phyloP scores from a whole-genome alignment of 2,329 filamentous ascomycete species.

The Penicillium crustosum region DNA sequence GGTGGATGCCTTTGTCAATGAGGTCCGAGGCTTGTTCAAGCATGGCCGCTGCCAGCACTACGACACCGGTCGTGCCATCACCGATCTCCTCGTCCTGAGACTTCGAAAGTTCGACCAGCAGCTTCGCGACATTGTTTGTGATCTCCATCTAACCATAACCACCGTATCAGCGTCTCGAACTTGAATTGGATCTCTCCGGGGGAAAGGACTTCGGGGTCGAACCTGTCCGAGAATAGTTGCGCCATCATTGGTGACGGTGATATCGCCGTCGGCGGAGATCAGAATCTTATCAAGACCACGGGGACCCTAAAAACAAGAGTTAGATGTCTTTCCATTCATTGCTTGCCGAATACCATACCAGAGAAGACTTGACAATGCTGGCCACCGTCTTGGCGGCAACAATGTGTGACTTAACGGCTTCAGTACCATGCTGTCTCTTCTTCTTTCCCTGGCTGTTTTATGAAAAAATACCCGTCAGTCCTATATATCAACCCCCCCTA shows the following conservation, averaged over 20 bases:
- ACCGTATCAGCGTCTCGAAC: slow-evolving; percentile 16
- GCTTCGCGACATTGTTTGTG: slow-evolving; percentile 95
- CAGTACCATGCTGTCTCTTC: slow-evolving; percentile 93
- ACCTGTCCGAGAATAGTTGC: slow-evolving; percentile 87
- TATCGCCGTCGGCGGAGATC: slow-evolving; percentile 97
- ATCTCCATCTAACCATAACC: slow-evolving; percentile 79
- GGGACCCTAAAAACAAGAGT: slow-evolving; percentile 60
- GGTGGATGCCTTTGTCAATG: slow-evolving; percentile 99
- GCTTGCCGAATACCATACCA: slow-evolving; percentile 52
- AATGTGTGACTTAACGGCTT: slow-evolving; percentile 98
- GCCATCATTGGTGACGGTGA: slow-evolving; percentile 98
- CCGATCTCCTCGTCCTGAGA: slow-evolving; percentile 99
- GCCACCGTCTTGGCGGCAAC: slow-evolving; percentile 93
- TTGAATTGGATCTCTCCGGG: neutral
- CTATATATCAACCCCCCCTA: slow-evolving; percentile 2
- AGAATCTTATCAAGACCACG: slow-evolving; percentile 98
- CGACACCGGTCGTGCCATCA: slow-evolving; percentile 95
- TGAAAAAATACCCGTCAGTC: slow-evolving; percentile 28
- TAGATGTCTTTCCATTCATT: slow-evolving; percentile 6
- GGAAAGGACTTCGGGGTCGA: slow-evolving; percentile 23
- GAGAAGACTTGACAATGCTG: slow-evolving; percentile 94
- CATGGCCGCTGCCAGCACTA: slow-evolving; percentile 90
- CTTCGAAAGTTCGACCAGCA: slow-evolving; percentile 94
- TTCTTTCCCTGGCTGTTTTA: slow-evolving; percentile 83
- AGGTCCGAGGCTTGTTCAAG: slow-evolving; percentile 95